These are phyloP conservation scores for Batrachochytrium dendrobatidis DNA, from an alignment of 371 early-diverging fungal species.

Conservation along the genomic window DNA sequence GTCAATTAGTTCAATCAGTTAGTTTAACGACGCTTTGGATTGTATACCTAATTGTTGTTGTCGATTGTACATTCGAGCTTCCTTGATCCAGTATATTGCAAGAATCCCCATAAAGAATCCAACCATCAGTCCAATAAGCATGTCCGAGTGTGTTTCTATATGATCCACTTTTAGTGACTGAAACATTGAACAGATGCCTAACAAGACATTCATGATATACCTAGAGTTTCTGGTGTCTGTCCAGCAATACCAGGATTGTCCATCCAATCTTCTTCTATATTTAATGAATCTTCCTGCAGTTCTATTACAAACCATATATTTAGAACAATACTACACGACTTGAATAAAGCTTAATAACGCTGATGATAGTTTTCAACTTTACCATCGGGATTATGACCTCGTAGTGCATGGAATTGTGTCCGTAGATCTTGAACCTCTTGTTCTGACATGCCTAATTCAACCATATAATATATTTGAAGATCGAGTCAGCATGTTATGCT, in stretches of 20 bases:
- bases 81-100: conserved; percentile 59
- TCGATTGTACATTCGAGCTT: conserved; percentile 52
- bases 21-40: not conserved
- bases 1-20: not conserved
- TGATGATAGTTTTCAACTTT: not conserved
- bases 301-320: conserved; percentile 2
- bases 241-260: conserved; percentile 53
- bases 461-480: not conserved
- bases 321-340: not conserved
- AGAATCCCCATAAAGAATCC: conserved; percentile 64
- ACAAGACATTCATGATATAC: not conserved
- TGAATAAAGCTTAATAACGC: not conserved
- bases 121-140: conserved; percentile 55
- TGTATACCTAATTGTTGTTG: conserved; percentile 56
- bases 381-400: conserved; percentile 34
- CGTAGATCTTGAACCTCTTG: conserved; percentile 60
- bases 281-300: conserved; percentile 24
- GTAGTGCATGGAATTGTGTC: conserved; percentile 51
- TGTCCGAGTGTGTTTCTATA: conserved; percentile 55
- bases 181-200: not conserved
- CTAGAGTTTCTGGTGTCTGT: no score
- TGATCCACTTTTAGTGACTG: conserved; percentile 34
- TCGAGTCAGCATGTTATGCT: not conserved
- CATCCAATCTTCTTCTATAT: conserved; percentile 65
- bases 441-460: conserved; percentile 45